Base-by-base conservation (phyloP, 805 yeast genomes). In the Wickerhamiella allomyrinae region DNA sequence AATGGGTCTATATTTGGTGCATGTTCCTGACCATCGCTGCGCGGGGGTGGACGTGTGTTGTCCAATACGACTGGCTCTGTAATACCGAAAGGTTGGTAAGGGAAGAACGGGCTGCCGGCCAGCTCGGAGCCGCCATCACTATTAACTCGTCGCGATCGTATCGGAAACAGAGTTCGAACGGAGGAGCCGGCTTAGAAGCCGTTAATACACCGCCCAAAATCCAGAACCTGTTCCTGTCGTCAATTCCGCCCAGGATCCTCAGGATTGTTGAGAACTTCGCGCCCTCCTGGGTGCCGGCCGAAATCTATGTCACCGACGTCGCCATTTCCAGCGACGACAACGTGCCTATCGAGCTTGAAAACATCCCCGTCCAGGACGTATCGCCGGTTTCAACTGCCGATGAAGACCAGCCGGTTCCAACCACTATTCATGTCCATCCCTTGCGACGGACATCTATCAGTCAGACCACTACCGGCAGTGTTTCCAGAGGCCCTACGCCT, bases 341-440 rank as follows among this genome's bases (percentile, higher is more conserved):
- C 42, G 57, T 87, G 2, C 52, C 79, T 10, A 62, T 63, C 1
- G 87, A 79, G 44, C 62, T 87, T 39, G 54, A 57, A 8, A 52
- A 56, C 0, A 58, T 59, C 13, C 29, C 41, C 11, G 57, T 84
- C 3, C 59, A 64, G 0, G 95, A 87, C 56, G 65, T 87, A 36
- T 80, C 94, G 15, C 31, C 31, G 17, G 17, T n/a, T n/a, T n/a
- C 13, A 27, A 14, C 31, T 7, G 14, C 17, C 31, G 17, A 27
- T n/a, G 3, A 7, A 14, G 31, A 7, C 6, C 4, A 27, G 17
- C 31, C 31, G 5, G 31, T 4, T 14, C 31, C 31, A 3, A 27
- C 31, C 3, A 13, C 14, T 17, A 9, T 27, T 17, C 31, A 27
- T 17, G 14, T 14, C 13, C 31, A 27, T 11, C 31, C 31, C 5